A percentile compares a stretch with the other conserved stretches of the same genome.
Evolutionary conservation across 2,329 filamentous ascomycete species (phyloP).

Genomic region (Xylariomycetidae sp.): DNA sequence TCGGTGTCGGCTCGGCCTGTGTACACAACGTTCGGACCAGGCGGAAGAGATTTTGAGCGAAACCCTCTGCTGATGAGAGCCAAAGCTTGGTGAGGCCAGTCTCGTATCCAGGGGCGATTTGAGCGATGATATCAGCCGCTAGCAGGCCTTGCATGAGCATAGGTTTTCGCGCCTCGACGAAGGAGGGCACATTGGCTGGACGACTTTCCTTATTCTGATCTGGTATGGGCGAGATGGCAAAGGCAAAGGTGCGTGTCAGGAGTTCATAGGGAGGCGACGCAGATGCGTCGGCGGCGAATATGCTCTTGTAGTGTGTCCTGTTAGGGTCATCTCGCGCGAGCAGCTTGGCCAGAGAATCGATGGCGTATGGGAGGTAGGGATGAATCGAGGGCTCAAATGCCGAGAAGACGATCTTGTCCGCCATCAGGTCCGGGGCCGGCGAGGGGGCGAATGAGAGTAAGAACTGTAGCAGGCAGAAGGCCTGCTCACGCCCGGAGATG

Average conservation of each 20-base stretch:
- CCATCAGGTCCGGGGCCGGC: slow-evolving; percentile 57
- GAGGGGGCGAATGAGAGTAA: slow-evolving; percentile 84
- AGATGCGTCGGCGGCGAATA: slow-evolving; percentile 70
- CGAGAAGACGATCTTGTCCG: slow-evolving; percentile 67
- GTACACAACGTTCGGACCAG: slow-evolving; percentile 69
- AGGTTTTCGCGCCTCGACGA: slow-evolving; percentile 80
- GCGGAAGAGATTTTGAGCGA: slow-evolving; percentile 73
- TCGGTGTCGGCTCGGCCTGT: slow-evolving; percentile 50
- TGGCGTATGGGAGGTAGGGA: slow-evolving; percentile 81
- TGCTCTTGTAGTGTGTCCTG: slow-evolving; percentile 72
- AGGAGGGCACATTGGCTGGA: slow-evolving; percentile 54
- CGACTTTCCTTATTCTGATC: slow-evolving; percentile 54
- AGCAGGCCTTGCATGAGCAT: slow-evolving; percentile 89
- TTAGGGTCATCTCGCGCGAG: slow-evolving; percentile 93
- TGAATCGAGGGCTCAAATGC: slow-evolving; percentile 77
- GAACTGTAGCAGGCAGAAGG: slow-evolving; percentile 80
- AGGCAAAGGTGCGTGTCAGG: slow-evolving; percentile 78
- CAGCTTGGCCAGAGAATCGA: slow-evolving; percentile 87
- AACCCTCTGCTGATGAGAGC: slow-evolving; percentile 79
- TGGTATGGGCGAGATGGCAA: slow-evolving; percentile 81
- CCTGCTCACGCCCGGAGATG: slow-evolving; percentile 81
- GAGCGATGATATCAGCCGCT: slow-evolving; percentile 81
- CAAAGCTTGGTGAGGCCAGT: slow-evolving; percentile 69
- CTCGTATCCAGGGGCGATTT: slow-evolving; percentile 68
- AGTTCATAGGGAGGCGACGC: slow-evolving; percentile 68